Evolutionary conservation across 2,329 filamentous ascomycete genomes (phyloP).

Genomic region (Hymenoscyphus scutula): DNA sequence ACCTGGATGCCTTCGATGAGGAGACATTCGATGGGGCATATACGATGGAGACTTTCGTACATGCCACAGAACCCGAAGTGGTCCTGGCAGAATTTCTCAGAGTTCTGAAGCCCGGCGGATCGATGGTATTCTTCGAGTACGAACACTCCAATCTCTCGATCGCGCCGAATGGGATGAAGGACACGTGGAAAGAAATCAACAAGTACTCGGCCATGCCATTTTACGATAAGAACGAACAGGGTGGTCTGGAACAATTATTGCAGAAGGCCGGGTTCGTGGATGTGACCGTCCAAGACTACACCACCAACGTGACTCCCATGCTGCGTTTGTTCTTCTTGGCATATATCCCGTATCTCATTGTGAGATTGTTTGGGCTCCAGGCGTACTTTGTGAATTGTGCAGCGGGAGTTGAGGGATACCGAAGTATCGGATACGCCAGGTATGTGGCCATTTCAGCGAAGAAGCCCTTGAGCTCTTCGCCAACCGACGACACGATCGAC

Average conservation of each 20-base stretch:
- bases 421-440: slow-evolving; percentile 10
- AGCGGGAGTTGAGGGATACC: slow-evolving; percentile 39
- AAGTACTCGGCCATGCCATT: slow-evolving; percentile 47
- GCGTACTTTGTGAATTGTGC: slow-evolving; percentile 48
- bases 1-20: slow-evolving; percentile 42
- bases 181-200: slow-evolving; percentile 41
- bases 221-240: slow-evolving; percentile 40
- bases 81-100: slow-evolving; percentile 48
- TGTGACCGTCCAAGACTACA: slow-evolving; percentile 44
- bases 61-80: slow-evolving; percentile 46
- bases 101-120: slow-evolving; percentile 47
- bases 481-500: neutral
- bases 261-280: slow-evolving; percentile 37
- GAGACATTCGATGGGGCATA: slow-evolving; percentile 50
- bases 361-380: slow-evolving; percentile 45
- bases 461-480: slow-evolving; percentile 32
- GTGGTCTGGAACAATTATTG: slow-evolving; percentile 42
- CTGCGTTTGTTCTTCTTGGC: slow-evolving; percentile 48
- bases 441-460: slow-evolving; percentile 39
- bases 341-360: slow-evolving; percentile 46
- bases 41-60: slow-evolving; percentile 56
- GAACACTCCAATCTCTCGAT: slow-evolving; percentile 39
- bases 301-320: slow-evolving; percentile 48
- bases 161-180: slow-evolving; percentile 32
- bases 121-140: slow-evolving; percentile 47